Evolutionary conservation across 116 monocot species (phyloP).

Genomic region (Trichopus zeylanicus): DNA sequence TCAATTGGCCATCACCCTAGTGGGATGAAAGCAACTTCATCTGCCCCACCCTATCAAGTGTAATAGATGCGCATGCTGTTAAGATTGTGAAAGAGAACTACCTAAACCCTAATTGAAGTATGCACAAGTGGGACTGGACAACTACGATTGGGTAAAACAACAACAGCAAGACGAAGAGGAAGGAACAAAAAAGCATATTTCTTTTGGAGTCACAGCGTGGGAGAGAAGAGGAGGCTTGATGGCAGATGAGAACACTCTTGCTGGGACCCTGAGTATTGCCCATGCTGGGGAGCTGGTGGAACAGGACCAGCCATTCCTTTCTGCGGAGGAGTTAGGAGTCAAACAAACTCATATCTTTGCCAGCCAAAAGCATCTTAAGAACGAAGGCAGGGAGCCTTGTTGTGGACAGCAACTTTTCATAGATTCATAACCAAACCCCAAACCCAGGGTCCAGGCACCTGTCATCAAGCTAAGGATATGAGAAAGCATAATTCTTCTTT

Average conservation of each 20-base stretch:
- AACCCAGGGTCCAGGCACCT: neutral
- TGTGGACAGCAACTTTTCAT: neutral
- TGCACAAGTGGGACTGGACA: neutral
- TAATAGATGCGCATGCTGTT: neutral
- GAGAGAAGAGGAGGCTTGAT: neutral
- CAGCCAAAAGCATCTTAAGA: neutral
- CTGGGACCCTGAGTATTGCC: neutral
- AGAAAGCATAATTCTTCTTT: neutral
- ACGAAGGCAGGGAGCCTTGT: neutral
- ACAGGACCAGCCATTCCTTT: neutral
- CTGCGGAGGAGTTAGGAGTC: too few species aligned
- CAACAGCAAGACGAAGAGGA: neutral
- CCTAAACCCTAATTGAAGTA: neutral
- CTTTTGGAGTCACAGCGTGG: neutral
- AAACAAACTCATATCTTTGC: too few species aligned
- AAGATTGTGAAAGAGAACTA: neutral
- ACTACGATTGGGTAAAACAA: neutral
- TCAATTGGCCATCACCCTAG: neutral
- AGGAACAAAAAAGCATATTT: neutral
- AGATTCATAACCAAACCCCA: neutral
- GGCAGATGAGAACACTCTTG: neutral
- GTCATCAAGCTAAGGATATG: neutral
- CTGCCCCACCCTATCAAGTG: slow-evolving; percentile 6
- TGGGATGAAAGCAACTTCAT: slow-evolving; percentile 8
- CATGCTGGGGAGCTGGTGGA: neutral